Evolutionary conservation across 1,139 yeast species (phyloP), one percentile per base, ranked within the genome.

Genomic region (Blastobotrys elegans): DNA sequence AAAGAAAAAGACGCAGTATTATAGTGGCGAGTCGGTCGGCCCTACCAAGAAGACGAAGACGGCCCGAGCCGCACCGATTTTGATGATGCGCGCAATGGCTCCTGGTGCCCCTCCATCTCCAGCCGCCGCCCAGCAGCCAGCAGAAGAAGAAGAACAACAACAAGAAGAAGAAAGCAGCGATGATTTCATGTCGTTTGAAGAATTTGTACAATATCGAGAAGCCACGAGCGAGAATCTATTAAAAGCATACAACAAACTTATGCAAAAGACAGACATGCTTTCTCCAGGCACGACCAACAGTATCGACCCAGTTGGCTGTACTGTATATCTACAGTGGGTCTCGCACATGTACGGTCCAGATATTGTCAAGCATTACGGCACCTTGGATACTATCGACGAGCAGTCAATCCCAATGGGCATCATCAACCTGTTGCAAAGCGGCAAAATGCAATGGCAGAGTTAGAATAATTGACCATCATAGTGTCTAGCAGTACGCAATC

Each of bases 301-400:
- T 13, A 26, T 37, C 24, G 40, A 14, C 18, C 8, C 29, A 33
- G 8, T 14, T n/a, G 31, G 24, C 14, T 3, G 3, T 35, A n/a
- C 33, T 36, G 8, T 11, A 6, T 46, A 44, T 30, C 30, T 36
- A 22, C 14, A 29, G 3, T 46, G 47, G 50, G 42, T 47, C 1
- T 37, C 33, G 1, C 41, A 43, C 6, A 18, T 52, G 1, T 50
- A 51, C 26, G 49, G 50, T 1, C 48, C 40, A 4, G 50, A 47
- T 6, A 45, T 53, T 44, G 22, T 39, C 21, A 39, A 46, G 11
- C 38, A 24, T 22, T 53, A 36, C 32, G 50, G 50, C 13, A 13
- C 24, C 5, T 26, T 41, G 6, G 20, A 26, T 3, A 30, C 33
- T n/a, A 29, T 48, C 17, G 48, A 48, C 26, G 37, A 33, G 10